Percentiles rank a stretch among this genome's conserved stretches.
Conservation (phyloP, 495 filamentous ascomycete genomes). For the Tuber borchii region DNA sequence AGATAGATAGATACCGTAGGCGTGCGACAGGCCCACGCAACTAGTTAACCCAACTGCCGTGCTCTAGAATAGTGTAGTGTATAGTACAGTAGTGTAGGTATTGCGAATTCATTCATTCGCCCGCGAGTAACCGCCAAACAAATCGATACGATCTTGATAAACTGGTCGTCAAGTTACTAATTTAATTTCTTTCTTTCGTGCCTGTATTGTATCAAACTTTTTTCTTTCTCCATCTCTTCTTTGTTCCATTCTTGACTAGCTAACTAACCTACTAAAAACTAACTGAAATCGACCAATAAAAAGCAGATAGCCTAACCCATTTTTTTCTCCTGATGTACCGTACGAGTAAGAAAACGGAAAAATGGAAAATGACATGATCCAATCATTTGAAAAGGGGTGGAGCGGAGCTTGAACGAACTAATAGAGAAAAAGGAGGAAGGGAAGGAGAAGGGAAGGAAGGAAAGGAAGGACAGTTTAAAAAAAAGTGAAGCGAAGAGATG, state of each 20-base stretch:
- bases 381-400: background rate
- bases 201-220: background rate
- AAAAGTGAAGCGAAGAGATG: background rate
- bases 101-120: background rate
- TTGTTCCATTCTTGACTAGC: background rate
- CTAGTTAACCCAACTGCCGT: too few relatives aligned
- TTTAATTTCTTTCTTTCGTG: background rate
- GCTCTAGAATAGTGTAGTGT: too few relatives aligned
- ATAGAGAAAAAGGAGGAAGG: background rate
- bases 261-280: background rate
- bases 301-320: constrained; percentile 1
- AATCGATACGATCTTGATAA: background rate
- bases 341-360: background rate
- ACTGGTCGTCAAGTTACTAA: background rate
- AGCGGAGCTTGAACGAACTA: background rate
- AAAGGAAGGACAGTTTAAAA: background rate
- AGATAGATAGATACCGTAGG: too few relatives aligned
- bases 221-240: background rate
- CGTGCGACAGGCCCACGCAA: too few relatives aligned
- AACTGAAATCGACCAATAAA: background rate
- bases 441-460: background rate
- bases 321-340: background rate
- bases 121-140: background rate
- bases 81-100: too few relatives aligned
- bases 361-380: background rate